Conservation (phyloP, 2,329 filamentous ascomycete genomes). For the Exophiala dermatitidis region DNA sequence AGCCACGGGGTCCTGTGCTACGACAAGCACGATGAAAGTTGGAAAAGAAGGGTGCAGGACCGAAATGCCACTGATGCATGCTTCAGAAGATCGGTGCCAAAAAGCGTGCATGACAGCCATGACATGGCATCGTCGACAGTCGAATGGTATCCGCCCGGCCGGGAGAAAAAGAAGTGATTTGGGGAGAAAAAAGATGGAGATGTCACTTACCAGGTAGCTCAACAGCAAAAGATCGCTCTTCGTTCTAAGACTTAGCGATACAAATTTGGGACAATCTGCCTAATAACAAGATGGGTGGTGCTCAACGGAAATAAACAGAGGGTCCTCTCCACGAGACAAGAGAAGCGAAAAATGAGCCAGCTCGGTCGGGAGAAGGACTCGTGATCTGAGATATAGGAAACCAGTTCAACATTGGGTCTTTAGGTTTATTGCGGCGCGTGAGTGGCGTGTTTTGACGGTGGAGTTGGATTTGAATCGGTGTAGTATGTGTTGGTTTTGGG, state of each 20-base stretch:
- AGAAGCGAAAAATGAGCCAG: neutral
- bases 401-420: neutral
- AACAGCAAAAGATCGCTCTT: neutral
- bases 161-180: conserved; percentile 8
- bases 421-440: conserved; percentile 5
- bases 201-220: conserved; percentile 8
- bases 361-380: conserved; percentile 5
- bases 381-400: conserved; percentile 15
- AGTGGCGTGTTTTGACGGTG: conserved; percentile 9
- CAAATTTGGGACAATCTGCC: neutral
- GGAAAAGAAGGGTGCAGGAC: conserved; percentile 15
- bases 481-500: neutral
- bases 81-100: conserved; percentile 16
- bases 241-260: neutral
- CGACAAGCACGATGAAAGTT: conserved; percentile 7
- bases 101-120: conserved; percentile 17
- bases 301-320: neutral
- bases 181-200: neutral
- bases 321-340: neutral
- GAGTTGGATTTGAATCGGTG: conserved; percentile 4
- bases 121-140: conserved; percentile 13
- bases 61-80: conserved; percentile 18
- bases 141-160: conserved; percentile 1
- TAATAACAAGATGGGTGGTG: neutral
- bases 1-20: conserved; percentile 20